These are phyloP conservation scores for Aspergillus awamori DNA, from an alignment of 2,329 filamentous ascomycete species.

Conservation along the genomic window DNA sequence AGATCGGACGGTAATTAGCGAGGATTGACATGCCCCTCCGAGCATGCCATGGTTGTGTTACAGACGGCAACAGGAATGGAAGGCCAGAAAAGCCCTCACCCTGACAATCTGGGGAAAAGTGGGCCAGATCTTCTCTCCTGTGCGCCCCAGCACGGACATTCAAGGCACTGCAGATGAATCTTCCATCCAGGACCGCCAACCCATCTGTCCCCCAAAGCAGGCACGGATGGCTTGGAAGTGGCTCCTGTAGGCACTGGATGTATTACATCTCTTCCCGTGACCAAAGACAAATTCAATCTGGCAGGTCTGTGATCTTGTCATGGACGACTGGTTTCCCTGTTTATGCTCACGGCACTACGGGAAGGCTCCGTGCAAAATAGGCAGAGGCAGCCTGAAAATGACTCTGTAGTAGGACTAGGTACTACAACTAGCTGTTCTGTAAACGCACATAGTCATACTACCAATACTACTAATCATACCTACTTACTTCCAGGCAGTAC, in stretches of 20 bases:
- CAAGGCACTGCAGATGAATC: conserved; percentile 10
- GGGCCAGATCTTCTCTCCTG: conserved; percentile 24
- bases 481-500: too few relatives aligned
- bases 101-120: conserved; percentile 29
- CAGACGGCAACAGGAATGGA: not conserved
- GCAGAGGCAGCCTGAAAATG: too few relatives aligned
- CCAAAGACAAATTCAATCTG: not conserved
- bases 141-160: conserved; percentile 22
- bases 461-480: not conserved
- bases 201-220: not conserved
- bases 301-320: not conserved
- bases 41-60: not conserved
- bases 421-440: too few relatives aligned
- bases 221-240: not conserved
- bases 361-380: too few relatives aligned
- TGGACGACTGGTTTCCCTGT: conserved; percentile 1
- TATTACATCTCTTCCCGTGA: conserved; percentile 1
- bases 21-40: not conserved
- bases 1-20: not conserved
- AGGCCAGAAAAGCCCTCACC: conserved; percentile 4
- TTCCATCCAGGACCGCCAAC: not conserved
- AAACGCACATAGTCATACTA: too few relatives aligned
- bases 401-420: too few relatives aligned
- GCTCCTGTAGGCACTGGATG: conserved; percentile 5
- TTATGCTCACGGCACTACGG: not conserved